These are phyloP conservation scores for Corymbia maculata DNA, from an alignment of 345 rosid species.

Conservation along the genomic window DNA sequence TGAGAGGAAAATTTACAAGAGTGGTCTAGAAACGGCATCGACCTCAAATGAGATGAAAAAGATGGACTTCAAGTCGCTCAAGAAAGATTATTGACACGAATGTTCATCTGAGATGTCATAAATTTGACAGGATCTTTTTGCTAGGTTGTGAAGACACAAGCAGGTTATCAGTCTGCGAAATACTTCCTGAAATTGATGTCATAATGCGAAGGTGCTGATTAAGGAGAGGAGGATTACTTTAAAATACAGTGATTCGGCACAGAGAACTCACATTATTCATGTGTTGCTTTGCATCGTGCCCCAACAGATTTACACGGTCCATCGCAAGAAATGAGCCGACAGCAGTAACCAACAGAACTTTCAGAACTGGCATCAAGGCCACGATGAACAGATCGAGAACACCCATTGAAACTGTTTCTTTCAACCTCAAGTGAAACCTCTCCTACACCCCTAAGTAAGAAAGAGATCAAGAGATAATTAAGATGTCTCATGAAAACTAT, in stretches of 20 bases:
- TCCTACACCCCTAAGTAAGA: not conserved
- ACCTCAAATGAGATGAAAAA: not conserved
- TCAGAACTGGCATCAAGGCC: conserved; percentile 23
- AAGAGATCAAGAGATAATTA: not conserved
- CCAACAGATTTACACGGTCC: conserved; percentile 10
- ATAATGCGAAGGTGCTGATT: not conserved
- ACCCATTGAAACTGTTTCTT: not conserved
- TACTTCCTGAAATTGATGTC: not conserved
- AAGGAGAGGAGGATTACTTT: not conserved
- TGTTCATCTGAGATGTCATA: not conserved
- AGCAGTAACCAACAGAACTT: conserved; percentile 19
- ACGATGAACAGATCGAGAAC: conserved; percentile 11
- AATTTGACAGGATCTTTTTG: not conserved
- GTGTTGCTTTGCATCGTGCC: conserved; percentile 2
- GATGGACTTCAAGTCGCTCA: not conserved
- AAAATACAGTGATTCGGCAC: not conserved
- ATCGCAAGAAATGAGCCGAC: conserved; percentile 16
- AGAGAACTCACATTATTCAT: conserved; percentile 5
- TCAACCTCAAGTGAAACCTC: not conserved
- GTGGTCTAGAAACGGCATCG: not conserved
- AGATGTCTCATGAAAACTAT: not conserved
- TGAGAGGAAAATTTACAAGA: not conserved
- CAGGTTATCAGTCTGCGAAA: not conserved
- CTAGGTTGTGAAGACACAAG: not conserved
- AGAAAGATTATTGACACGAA: not conserved